phyloP scores from a whole-genome alignment of 2,329 filamentous ascomycete species.

The Claviceps pazoutovae region DNA sequence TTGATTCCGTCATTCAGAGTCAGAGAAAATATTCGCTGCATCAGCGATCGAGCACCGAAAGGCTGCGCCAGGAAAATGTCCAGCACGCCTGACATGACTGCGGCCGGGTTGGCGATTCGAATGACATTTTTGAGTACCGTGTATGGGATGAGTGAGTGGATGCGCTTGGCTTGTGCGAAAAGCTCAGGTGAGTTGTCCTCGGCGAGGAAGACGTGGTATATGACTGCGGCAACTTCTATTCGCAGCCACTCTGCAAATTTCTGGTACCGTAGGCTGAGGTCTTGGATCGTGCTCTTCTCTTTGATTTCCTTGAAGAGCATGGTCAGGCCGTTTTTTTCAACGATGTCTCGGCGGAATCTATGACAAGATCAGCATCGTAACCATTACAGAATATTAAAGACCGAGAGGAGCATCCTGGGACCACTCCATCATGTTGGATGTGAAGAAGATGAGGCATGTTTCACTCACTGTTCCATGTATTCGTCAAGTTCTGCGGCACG shows the following conservation, averaged over 20 bases:
- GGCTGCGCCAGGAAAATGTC: slow-evolving; percentile 94
- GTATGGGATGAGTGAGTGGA: slow-evolving; percentile 91
- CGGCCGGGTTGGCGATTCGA: slow-evolving; percentile 85
- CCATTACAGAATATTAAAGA: too few species aligned
- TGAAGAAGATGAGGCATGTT: not conserved
- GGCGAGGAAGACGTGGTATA: slow-evolving; percentile 93
- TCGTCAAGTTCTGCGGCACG: slow-evolving; percentile 87
- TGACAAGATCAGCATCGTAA: slow-evolving; percentile 9
- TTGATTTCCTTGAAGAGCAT: slow-evolving; percentile 88
- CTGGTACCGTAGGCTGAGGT: slow-evolving; percentile 87
- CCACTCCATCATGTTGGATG: not conserved
- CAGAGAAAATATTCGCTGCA: slow-evolving; percentile 89
- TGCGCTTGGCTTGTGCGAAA: slow-evolving; percentile 85
- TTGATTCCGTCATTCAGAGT: slow-evolving; percentile 83
- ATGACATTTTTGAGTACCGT: slow-evolving; percentile 92
- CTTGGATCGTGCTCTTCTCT: slow-evolving; percentile 72
- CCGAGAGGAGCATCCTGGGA: not conserved
- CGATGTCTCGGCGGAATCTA: slow-evolving; percentile 51
- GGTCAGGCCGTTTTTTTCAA: slow-evolving; percentile 70
- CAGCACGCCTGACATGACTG: slow-evolving; percentile 90
- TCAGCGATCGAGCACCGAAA: slow-evolving; percentile 74
- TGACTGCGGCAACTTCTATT: slow-evolving; percentile 90
- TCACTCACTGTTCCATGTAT: slow-evolving; percentile 80
- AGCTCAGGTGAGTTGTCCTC: slow-evolving; percentile 96
- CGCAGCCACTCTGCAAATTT: slow-evolving; percentile 98